These are phyloP conservation scores for Myriosclerotinia duriaeana DNA, from an alignment of 2,329 filamentous ascomycete genomes.

Conservation along the genomic window DNA sequence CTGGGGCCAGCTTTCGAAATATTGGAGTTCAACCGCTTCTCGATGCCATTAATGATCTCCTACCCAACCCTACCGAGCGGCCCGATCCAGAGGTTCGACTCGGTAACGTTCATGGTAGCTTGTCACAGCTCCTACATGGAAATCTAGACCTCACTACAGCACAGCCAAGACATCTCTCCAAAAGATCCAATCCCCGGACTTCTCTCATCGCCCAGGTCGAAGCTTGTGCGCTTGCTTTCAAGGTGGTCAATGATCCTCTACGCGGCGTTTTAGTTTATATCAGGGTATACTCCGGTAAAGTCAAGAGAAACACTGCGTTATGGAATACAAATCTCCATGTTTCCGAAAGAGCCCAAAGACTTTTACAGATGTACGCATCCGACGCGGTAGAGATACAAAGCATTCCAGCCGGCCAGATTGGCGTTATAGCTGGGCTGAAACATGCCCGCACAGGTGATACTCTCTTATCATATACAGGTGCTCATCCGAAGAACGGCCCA, in stretches of 20 bases:
- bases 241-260: constrained; percentile 85
- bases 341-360: constrained; percentile 76
- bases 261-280: constrained; percentile 89
- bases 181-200: constrained; percentile 43
- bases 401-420: constrained; percentile 85
- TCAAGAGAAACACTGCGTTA: constrained; percentile 71
- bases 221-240: constrained; percentile 75
- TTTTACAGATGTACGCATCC: constrained; percentile 86
- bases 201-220: constrained; percentile 54
- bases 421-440: constrained; percentile 87
- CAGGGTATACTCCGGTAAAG: constrained; percentile 81
- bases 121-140: constrained; percentile 50
- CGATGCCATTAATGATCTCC: constrained; percentile 82
- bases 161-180: constrained; percentile 40
- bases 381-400: constrained; percentile 81
- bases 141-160: constrained; percentile 44
- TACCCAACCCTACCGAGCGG: constrained; percentile 78
- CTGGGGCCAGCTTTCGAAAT: constrained; percentile 88
- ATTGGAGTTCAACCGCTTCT: constrained; percentile 91
- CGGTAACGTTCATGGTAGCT: constrained; percentile 54
- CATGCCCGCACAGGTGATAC: constrained; percentile 93
- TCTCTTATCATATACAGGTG: constrained; percentile 69
- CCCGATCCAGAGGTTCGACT: constrained; percentile 77
- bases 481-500: constrained; percentile 60
- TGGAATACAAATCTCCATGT: constrained; percentile 84